Evolutionary conservation across 176 grass and related monocot genomes (phyloP).

Genomic region (Chrysopogon serrulatus): DNA sequence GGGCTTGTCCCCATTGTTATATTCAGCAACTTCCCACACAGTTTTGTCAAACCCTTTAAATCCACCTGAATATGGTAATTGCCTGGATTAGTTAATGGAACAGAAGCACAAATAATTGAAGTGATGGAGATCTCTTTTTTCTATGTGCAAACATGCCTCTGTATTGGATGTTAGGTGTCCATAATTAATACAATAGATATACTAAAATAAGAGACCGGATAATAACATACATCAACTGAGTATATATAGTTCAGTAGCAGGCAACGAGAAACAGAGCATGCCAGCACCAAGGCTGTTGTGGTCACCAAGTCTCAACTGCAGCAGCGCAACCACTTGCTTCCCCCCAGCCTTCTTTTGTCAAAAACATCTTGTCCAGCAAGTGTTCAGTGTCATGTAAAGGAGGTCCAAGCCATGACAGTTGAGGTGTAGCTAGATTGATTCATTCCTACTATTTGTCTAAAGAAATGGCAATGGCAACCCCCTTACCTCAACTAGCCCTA

Average conservation of each 20-base stretch:
- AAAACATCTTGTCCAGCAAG: neutral
- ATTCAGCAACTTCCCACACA: constrained; percentile 63
- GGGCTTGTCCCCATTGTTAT: constrained; percentile 52
- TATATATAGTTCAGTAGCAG: neutral
- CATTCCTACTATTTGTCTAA: neutral
- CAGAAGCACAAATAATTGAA: neutral
- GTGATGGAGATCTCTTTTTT: neutral
- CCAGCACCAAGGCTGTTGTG: neutral
- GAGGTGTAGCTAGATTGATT: neutral
- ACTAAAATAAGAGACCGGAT: neutral
- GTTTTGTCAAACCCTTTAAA: constrained; percentile 87
- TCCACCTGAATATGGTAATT: constrained; percentile 50
- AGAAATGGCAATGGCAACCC: neutral
- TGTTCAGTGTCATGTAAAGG: neutral
- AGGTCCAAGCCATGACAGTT: neutral
- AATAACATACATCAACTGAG: neutral
- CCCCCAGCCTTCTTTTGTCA: neutral
- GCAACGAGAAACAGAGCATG: neutral
- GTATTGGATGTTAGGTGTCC: neutral
- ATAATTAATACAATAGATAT: neutral
- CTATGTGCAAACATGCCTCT: neutral
- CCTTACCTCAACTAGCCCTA: neutral
- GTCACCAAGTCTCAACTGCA: neutral
- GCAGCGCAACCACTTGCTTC: neutral
- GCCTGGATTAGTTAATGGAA: neutral